Evolutionary conservation across 108 stramenopile species (phyloP), one percentile per base, ranked within the genome.

Genomic region (Nannochloropsis granulata): DNA sequence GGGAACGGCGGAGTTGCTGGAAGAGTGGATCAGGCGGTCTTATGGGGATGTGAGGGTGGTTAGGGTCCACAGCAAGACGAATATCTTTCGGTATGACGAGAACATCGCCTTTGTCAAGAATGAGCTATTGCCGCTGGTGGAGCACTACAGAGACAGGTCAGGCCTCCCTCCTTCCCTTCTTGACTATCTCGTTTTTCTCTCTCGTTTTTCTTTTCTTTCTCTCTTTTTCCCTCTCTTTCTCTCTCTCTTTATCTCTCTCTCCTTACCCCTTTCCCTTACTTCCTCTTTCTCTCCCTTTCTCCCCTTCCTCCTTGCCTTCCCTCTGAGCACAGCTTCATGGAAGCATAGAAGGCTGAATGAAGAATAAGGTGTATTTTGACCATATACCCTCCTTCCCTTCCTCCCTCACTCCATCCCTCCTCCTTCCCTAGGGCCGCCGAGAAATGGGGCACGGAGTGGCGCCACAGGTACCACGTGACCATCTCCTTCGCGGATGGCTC

Each of bases 51-150:
- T 95, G 24, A 87, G 86, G 23, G 86, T 84, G 34, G 78, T 83
- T 14, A 88, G 92, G 46, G 89, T 96, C 23, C 94, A 96, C 86
- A 96, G 96, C 12, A 85, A 91, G 34, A 92, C 93, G n/a, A 94
- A 97, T 81, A 92, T 97, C 45, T 96, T 97, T 85, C 93, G 97
- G 81, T 98, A 96, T 85, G 97, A 97, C 82, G 96, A 97, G 82
- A 98, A 98, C 87, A 96, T 97, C 25, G 82, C 87, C 8, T 98
- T 98, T 84, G 95, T 95, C n/a, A 94, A 95, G 78, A 84, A 91
- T 25, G 95, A 95, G 82, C 92, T 97, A 13, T 85, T 95, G 85
- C 96, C 97, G 0, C 90, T 91, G 25, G 90, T 98, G 42, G 94
- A 96, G 44, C 86, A 89, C 24, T 94, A 94, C 83, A 92, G 96